Evolutionary conservation across 1,139 yeast genomes (phyloP).

Genomic region (Suhomyces taliae): DNA sequence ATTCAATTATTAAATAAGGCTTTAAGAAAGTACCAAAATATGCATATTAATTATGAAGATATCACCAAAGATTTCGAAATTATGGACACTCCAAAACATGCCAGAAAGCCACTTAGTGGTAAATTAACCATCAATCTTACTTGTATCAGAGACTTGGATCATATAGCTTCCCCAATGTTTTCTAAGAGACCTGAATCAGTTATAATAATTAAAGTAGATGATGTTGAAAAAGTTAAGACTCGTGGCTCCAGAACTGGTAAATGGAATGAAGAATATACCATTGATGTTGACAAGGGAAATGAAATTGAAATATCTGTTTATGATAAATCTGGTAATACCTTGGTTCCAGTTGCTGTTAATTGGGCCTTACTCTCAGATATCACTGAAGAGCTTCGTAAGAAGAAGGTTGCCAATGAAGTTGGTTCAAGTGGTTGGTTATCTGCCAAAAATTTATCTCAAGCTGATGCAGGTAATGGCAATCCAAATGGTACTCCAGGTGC

Average conservation of each 20-base stretch:
- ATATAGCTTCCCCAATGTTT: conserved; percentile 78
- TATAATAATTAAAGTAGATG: conserved; percentile 81
- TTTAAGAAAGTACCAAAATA: conserved; percentile 82
- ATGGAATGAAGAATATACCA: conserved; percentile 81
- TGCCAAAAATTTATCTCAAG: conserved; percentile 55
- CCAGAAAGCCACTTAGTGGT: conserved; percentile 84
- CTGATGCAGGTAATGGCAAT: conserved; percentile 16
- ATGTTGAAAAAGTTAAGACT: conserved; percentile 76
- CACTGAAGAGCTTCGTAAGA: conserved; percentile 90
- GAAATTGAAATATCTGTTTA: conserved; percentile 87
- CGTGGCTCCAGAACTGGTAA: conserved; percentile 73
- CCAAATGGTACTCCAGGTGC: background rate
- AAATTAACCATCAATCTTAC: conserved; percentile 66
- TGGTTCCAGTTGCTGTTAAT: conserved; percentile 87
- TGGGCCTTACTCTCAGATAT: conserved; percentile 91
- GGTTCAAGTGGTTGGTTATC: conserved; percentile 85
- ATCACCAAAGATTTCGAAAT: conserved; percentile 60
- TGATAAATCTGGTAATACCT: conserved; percentile 67
- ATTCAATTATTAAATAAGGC: conserved; percentile 82
- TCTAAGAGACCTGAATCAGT: conserved; percentile 79
- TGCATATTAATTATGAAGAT: conserved; percentile 73
- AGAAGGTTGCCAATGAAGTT: conserved; percentile 74
- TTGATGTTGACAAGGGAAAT: conserved; percentile 85
- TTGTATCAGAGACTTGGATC: conserved; percentile 87
- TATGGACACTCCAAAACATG: conserved; percentile 64